Base-by-base conservation (phyloP, 225 moss, liverwort and hornwort genomes). In the Bryoerythrophyllum caledonicum region DNA sequence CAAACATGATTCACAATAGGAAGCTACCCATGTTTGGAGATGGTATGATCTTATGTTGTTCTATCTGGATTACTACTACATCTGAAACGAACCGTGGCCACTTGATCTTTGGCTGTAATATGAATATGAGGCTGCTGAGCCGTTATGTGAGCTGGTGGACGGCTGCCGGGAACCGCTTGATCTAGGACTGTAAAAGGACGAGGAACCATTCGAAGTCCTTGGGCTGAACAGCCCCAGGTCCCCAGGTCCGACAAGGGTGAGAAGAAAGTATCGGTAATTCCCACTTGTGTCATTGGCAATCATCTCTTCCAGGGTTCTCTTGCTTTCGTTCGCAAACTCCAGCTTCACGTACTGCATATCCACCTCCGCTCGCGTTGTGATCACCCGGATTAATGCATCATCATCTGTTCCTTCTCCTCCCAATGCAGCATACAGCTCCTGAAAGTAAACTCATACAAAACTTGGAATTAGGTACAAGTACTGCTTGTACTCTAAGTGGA, bases 91-190 rank as follows among this genome's bases (percentile, higher is more conserved):
- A 3, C 79, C 84, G 25, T 84, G 81, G 23, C 84, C 81, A 53
- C 87, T 87, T 30, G 87, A 84, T 74, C 84, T 87, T 51, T 76
- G 84, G 53, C 84, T 87, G 20, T 79, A 79, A 43, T 62, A 82
- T 0, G 87, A 87, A 56, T 62, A 82, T 0, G 87, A 87, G 51
- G 63, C 74, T 20, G 51, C 73, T 34, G 84, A 84, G 23, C 79
- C 79, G 67, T 76, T 87, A n/a, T 65, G 83, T 21, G 87, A 87
- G 77, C 84, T 82, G 0, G 67, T 28, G 37, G 87, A 87, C 43
- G 75, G 79, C 11, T 74, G 87, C 14, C 68, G 84, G 60, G 87
- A 87, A 8, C 76, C 84, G 62, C 81, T 87, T 7, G 87, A 86
- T 76, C 61, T 69, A 44, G 67, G 76, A 57, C 74, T 81, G 44